Evolutionary conservation across 116 monocot genomes (phyloP).

Genomic region (Thalassia testudinum): DNA sequence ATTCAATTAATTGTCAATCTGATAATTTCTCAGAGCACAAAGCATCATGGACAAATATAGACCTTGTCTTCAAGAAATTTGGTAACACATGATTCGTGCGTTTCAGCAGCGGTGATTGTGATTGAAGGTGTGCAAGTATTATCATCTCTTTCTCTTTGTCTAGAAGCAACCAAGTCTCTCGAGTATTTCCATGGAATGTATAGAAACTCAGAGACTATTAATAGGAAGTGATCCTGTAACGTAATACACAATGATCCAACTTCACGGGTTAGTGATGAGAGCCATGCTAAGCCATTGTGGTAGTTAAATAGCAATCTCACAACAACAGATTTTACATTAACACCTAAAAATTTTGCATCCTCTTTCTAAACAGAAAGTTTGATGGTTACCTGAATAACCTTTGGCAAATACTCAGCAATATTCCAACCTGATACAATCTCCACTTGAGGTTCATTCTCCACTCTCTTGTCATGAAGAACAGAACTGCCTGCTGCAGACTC

Average conservation of each 20-base stretch:
- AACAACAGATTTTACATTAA: no score
- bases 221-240: slow-evolving; percentile 89
- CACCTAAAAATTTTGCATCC: no score
- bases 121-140: slow-evolving; percentile 52
- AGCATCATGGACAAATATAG: background rate
- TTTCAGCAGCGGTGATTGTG: slow-evolving; percentile 58
- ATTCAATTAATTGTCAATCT: background rate
- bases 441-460: slow-evolving; percentile 36
- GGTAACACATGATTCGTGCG: slow-evolving; percentile 35
- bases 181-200: slow-evolving; percentile 81
- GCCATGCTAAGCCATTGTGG: no score
- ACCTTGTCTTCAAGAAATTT: slow-evolving; percentile 74
- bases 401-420: slow-evolving; percentile 74
- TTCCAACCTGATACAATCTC: slow-evolving; percentile 89
- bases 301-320: no score
- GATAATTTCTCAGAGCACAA: background rate
- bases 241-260: background rate
- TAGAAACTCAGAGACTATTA: slow-evolving; percentile 75
- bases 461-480: background rate
- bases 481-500: slow-evolving; percentile 4
- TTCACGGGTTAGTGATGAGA: no score
- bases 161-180: slow-evolving; percentile 28
- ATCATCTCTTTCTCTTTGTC: slow-evolving; percentile 14
- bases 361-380: no score
- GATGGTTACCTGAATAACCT: slow-evolving; percentile 40